These are phyloP conservation scores for Paxillus involutus DNA, from an alignment of 768 basidiomycete genomes.

Conservation along the genomic window DNA sequence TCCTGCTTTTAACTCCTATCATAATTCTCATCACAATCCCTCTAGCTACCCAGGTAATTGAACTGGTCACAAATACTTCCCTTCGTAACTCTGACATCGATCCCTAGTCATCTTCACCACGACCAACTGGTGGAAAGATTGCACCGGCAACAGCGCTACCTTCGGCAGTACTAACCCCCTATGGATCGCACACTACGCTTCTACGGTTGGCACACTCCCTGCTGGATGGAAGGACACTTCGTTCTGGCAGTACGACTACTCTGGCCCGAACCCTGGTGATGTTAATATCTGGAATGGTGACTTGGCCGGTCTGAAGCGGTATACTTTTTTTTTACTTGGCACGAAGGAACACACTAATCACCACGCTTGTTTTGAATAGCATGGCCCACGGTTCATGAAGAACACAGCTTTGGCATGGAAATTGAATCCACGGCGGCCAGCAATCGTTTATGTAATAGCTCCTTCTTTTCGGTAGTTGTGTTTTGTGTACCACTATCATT, in stretches of 20 bases:
- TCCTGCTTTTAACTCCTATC: not conserved
- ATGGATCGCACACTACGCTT: slow-evolving; percentile 58
- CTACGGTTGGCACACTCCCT: slow-evolving; percentile 51
- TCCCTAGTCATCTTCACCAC: slow-evolving; percentile 57
- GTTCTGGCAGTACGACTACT: slow-evolving; percentile 63
- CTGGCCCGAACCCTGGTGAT: slow-evolving; percentile 57
- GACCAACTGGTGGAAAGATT: slow-evolving; percentile 67
- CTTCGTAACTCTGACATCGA: not conserved
- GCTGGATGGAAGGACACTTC: slow-evolving; percentile 57
- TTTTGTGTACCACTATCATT: no score
- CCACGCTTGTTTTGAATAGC: slow-evolving; percentile 2
- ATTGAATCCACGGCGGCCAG: not conserved
- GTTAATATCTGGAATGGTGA: slow-evolving; percentile 59
- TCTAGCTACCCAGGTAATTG: slow-evolving; percentile 41
- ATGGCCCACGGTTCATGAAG: slow-evolving; percentile 18
- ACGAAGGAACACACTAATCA: not conserved
- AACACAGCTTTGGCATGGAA: not conserved
- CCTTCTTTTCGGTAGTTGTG: no score
- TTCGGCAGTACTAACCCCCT: slow-evolving; percentile 55
- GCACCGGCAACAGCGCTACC: slow-evolving; percentile 56
- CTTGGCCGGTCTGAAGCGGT: slow-evolving; percentile 41
- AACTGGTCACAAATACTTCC: slow-evolving; percentile 1
- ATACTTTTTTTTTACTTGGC: not conserved
- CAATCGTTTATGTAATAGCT: no score
- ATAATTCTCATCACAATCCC: not conserved